Conservation (phyloP, 257 asterid genomes). For the Thymus quinquecostatus region DNA sequence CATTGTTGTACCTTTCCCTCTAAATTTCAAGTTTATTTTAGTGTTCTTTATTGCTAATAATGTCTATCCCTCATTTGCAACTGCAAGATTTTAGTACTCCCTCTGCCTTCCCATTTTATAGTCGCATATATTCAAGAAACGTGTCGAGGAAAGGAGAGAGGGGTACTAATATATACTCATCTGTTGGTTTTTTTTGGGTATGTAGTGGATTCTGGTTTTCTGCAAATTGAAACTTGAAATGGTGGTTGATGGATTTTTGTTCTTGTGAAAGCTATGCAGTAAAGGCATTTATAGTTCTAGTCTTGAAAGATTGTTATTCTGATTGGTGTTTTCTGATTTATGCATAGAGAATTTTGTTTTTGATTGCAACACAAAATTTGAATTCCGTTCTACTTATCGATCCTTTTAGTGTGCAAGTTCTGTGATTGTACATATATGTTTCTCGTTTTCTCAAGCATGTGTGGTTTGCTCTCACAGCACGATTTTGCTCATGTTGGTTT, state of each 20-base stretch:
- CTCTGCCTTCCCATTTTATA: not conserved
- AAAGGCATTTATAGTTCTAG: slow-evolving; percentile 11
- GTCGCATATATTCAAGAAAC: no score
- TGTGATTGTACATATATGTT: not conserved
- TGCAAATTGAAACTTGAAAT: not conserved
- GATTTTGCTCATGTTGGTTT: slow-evolving; percentile 22
- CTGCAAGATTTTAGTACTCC: not conserved
- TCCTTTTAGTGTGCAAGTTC: not conserved
- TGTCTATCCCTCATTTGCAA: not conserved
- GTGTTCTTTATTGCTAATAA: not conserved
- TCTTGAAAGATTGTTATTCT: not conserved
- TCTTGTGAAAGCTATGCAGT: not conserved
- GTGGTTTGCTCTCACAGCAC: not conserved
- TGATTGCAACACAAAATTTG: not conserved
- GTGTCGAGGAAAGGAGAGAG: no score
- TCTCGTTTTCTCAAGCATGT: not conserved
- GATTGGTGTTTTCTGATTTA: not conserved
- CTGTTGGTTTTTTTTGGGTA: not conserved
- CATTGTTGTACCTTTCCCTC: not conserved
- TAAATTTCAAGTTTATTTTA: not conserved
- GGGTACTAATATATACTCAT: no score
- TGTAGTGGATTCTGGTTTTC: not conserved
- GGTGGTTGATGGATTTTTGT: not conserved
- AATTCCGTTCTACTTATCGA: not conserved
- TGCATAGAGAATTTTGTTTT: not conserved